Conservation (phyloP, 2,329 filamentous ascomycete genomes). For the Pestalotiopsis sp. region DNA sequence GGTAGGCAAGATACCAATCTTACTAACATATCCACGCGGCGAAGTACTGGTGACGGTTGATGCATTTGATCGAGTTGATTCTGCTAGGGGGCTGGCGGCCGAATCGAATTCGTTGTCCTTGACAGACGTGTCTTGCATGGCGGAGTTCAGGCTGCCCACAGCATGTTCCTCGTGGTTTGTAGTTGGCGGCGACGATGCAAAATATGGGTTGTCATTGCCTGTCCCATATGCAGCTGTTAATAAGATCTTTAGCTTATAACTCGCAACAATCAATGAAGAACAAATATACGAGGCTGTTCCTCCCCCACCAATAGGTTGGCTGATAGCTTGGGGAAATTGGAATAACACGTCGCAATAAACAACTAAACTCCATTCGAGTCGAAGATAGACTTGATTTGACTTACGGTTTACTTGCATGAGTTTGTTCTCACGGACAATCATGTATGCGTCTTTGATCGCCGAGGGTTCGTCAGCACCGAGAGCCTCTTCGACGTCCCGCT, state of each 20-base stretch:
- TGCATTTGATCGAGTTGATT: slow-evolving; percentile 56
- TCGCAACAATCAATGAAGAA: slow-evolving; percentile 23
- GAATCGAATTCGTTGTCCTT: slow-evolving; percentile 28
- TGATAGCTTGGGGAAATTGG: not conserved
- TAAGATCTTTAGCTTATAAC: not conserved
- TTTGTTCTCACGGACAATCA: slow-evolving; percentile 97
- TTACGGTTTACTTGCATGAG: slow-evolving; percentile 93
- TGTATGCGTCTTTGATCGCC: slow-evolving; percentile 97
- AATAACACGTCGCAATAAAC: not conserved
- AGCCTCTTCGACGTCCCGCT: slow-evolving; percentile 92
- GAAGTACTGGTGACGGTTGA: slow-evolving; percentile 50
- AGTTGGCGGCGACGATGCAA: slow-evolving; percentile 48
- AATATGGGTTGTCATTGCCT: slow-evolving; percentile 44
- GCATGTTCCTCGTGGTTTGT: slow-evolving; percentile 52
- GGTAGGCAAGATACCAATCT: slow-evolving; percentile 88
- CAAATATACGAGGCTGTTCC: not conserved
- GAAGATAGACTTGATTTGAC: slow-evolving; percentile 37
- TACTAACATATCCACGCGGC: slow-evolving; percentile 69
- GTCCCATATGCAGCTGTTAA: slow-evolving; percentile 49
- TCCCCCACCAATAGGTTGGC: not conserved
- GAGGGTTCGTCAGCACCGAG: slow-evolving; percentile 90
- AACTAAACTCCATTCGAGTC: not conserved
- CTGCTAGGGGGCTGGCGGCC: slow-evolving; percentile 53
- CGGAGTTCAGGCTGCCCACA: slow-evolving; percentile 56
- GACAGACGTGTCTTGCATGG: slow-evolving; percentile 40